These are phyloP conservation scores for Pythium guiyangense DNA, from an alignment of 352 stramenopile genomes.

Conservation along the genomic window DNA sequence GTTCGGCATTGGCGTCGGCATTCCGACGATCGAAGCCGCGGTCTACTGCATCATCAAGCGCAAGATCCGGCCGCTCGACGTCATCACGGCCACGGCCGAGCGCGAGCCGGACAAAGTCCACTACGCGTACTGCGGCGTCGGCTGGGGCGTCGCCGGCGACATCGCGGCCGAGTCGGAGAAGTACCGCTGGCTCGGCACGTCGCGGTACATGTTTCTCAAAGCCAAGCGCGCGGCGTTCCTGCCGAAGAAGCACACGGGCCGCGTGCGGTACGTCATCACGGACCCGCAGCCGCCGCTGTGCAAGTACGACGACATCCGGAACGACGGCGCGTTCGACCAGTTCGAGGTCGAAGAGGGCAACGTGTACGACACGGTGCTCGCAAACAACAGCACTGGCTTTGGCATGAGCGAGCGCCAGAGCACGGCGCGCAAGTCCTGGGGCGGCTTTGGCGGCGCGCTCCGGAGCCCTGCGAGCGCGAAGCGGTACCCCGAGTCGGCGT, in stretches of 20 bases:
- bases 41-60: conserved; percentile 81
- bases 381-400: too few relatives aligned
- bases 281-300: conserved; percentile 36
- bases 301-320: conserved; percentile 31
- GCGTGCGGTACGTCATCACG: too few relatives aligned
- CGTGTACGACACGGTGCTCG: too few relatives aligned
- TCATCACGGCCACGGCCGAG: conserved; percentile 43
- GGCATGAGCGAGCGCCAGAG: too few relatives aligned
- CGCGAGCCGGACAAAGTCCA: conserved; percentile 18
- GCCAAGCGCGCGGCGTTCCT: conserved; percentile 51
- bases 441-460: too few relatives aligned
- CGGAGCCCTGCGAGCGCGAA: too few relatives aligned
- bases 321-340: too few relatives aligned
- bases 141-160: conserved; percentile 65
- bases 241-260: conserved; percentile 29
- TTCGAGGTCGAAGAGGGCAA: too few relatives aligned
- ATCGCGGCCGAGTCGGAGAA: conserved; percentile 75
- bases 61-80: conserved; percentile 75
- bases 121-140: conserved; percentile 72
- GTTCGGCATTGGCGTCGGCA: conserved; percentile 69
- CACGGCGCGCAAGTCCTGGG: too few relatives aligned
- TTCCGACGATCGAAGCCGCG: conserved; percentile 49
- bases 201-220: conserved; percentile 71
- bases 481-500: too few relatives aligned
- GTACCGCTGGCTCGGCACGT: conserved; percentile 56